Evolutionary conservation across 2,329 filamentous ascomycete species (phyloP).

Genomic region (Magnaporthiopsis incrustans): DNA sequence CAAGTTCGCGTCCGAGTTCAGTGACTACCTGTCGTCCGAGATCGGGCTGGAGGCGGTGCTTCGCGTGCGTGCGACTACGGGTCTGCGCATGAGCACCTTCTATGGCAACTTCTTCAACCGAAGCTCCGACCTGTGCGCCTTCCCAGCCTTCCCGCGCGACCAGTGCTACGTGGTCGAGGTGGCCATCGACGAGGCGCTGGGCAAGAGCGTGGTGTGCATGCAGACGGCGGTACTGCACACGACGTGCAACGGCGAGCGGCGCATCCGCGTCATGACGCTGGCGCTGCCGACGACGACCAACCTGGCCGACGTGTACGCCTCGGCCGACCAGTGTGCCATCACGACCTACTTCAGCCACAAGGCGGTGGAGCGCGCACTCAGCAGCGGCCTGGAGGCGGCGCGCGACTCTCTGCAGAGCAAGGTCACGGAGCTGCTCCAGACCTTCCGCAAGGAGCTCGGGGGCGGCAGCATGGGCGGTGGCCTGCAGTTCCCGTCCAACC

Average conservation of each 20-base stretch:
- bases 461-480: constrained; percentile 94
- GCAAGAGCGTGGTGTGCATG: constrained; percentile 84
- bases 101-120: constrained; percentile 99
- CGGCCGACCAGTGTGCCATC: constrained; percentile 88
- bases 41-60: constrained; percentile 95
- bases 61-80: constrained; percentile 88
- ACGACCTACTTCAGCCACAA: constrained; percentile 96
- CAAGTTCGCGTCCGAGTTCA: constrained; percentile 95
- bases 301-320: constrained; percentile 85
- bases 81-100: constrained; percentile 92
- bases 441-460: constrained; percentile 93
- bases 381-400: constrained; percentile 81
- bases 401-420: constrained; percentile 87
- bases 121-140: constrained; percentile 93
- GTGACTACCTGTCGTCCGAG: constrained; percentile 91
- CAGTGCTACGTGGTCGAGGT: constrained; percentile 98
- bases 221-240: constrained; percentile 95
- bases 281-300: constrained; percentile 88
- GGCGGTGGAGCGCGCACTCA: constrained; percentile 83
- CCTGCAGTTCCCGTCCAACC: constrained; percentile 87
- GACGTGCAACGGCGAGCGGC: constrained; percentile 92
- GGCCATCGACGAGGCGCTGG: constrained; percentile 89
- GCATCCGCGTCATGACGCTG: constrained; percentile 90
- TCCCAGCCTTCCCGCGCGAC: constrained; percentile 94
- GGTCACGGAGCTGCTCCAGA: constrained; percentile 84